Conservation (phyloP, 306 rosid genomes). For the Luffa aegyptiaca region DNA sequence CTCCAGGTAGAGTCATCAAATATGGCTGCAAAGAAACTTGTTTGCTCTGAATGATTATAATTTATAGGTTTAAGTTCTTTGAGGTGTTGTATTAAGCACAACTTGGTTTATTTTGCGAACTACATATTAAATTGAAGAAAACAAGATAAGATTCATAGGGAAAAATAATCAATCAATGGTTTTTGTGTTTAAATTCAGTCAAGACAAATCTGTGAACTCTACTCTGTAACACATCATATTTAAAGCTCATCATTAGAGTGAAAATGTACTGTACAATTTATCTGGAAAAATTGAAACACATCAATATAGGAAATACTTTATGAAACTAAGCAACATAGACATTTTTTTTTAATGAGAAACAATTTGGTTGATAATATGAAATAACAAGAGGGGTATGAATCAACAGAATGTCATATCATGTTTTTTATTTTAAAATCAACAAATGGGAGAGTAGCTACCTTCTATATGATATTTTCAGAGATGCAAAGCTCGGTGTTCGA, state of each 20-base stretch:
- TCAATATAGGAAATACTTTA: neutral
- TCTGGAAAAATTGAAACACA: neutral
- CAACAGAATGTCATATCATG: neutral
- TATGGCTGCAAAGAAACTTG: neutral
- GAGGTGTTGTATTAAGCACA: neutral
- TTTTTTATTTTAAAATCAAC: neutral
- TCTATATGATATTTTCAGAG: neutral
- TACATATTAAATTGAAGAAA: neutral
- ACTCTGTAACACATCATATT: neutral
- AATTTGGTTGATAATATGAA: neutral
- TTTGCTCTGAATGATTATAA: neutral
- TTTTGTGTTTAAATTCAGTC: neutral
- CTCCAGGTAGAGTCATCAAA: constrained; percentile 53
- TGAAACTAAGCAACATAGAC: neutral
- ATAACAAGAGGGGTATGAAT: neutral
- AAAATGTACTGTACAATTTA: neutral
- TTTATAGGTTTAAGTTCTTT: neutral
- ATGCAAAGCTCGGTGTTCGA: neutral
- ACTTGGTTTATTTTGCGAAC: neutral
- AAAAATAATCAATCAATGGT: neutral
- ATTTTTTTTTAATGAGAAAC: neutral
- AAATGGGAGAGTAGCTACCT: neutral
- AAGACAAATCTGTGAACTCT: neutral
- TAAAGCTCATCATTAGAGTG: neutral
- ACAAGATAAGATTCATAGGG: neutral